Evolutionary conservation across 371 early-diverging fungal genomes (phyloP).

Genomic region (Circinella umbellata): DNA sequence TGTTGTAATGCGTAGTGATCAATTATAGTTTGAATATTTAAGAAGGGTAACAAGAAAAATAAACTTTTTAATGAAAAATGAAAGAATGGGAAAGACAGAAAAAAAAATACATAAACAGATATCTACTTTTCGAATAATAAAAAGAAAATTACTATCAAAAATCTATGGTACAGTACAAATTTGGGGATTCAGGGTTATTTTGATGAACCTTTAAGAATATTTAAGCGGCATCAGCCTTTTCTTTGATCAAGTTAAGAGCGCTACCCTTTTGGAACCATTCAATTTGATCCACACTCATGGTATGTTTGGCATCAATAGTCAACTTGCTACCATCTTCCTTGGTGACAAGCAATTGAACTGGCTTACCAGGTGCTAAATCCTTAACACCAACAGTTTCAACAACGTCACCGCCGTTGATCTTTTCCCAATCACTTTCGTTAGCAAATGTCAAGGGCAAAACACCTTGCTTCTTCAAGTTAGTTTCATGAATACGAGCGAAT

Average conservation of each 20-base stretch:
- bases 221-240: conserved; percentile 23
- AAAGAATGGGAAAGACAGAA: no score
- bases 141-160: neutral
- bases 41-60: no score
- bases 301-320: conserved; percentile 75
- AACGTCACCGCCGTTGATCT: conserved; percentile 77
- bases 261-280: conserved; percentile 94
- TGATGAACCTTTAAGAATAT: neutral
- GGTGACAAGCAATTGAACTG: conserved; percentile 57
- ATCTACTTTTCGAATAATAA: neutral
- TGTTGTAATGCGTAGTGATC: no score
- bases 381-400: conserved; percentile 82
- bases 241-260: conserved; percentile 80
- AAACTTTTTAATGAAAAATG: no score
- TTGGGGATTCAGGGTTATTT: neutral
- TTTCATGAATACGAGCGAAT: conserved; percentile 98
- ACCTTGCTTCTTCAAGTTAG: conserved; percentile 98
- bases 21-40: no score
- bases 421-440: conserved; percentile 82
- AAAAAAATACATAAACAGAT: neutral
- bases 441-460: conserved; percentile 93
- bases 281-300: conserved; percentile 92
- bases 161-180: neutral
- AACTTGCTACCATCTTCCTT: conserved; percentile 66
- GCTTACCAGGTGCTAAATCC: conserved; percentile 64